phyloP scores from a whole-genome alignment of 2,329 filamentous ascomycete species.

The Trichoderma simmonsii region DNA sequence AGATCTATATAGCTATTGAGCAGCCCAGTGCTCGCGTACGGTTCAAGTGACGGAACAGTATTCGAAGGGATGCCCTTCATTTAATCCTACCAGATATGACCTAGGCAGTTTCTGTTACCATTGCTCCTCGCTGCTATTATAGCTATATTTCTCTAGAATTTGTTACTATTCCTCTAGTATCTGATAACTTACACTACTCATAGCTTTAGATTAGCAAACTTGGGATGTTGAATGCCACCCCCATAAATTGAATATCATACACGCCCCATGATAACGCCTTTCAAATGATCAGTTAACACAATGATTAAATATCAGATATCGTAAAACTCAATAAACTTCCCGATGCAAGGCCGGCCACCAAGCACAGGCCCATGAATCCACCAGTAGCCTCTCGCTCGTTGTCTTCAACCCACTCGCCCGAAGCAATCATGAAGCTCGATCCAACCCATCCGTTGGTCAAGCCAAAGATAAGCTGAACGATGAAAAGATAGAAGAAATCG shows the following conservation, averaged over 20 bases:
- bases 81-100: too few species aligned
- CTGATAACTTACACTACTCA: not conserved
- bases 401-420: conserved; percentile 74
- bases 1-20: not conserved
- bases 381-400: conserved; percentile 85
- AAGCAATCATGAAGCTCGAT: conserved; percentile 88
- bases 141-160: not conserved
- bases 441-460: conserved; percentile 83
- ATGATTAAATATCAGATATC: conserved; percentile 44
- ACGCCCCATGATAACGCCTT: not conserved
- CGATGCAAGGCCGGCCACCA: conserved; percentile 77
- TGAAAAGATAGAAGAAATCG: conserved; percentile 81
- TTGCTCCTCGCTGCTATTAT: too few species aligned
- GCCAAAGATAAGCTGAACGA: conserved; percentile 83
- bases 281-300: not conserved
- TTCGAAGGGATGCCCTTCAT: too few species aligned
- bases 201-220: not conserved
- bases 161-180: not conserved
- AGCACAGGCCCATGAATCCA: conserved; percentile 87
- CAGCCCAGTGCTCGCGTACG: too few species aligned
- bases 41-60: too few species aligned
- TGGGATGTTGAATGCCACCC: not conserved
- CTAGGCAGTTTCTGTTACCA: too few species aligned
- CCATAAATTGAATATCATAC: not conserved
- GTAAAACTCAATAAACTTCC: conserved; percentile 91